A percentile compares a stretch with the other conserved stretches of the same genome.
phyloP scores from a whole-genome alignment of 768 basidiomycete species.

The Plicaturopsis crispa region DNA sequence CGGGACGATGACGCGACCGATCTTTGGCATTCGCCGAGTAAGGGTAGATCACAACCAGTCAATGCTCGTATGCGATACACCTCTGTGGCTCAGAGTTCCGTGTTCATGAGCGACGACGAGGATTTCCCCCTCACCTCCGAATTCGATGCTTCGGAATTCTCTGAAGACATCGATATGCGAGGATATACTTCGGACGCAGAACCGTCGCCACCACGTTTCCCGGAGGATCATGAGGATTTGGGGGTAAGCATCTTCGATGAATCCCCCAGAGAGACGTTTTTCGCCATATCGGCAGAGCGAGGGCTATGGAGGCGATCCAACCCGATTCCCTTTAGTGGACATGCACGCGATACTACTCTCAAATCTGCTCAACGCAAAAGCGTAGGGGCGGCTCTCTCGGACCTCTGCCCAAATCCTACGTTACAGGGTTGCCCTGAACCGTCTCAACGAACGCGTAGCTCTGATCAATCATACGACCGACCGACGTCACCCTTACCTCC shows the following conservation, averaged over 20 bases:
- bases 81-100: slow-evolving; percentile 11
- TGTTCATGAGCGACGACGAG: slow-evolving; percentile 18
- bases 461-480: too few species aligned
- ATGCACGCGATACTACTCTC: slow-evolving; percentile 26
- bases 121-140: slow-evolving; percentile 24
- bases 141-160: slow-evolving; percentile 25
- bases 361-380: slow-evolving; percentile 24
- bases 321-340: slow-evolving; percentile 26
- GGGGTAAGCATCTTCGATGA: slow-evolving; percentile 20
- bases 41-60: too few species aligned
- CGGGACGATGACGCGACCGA: slow-evolving; percentile 19
- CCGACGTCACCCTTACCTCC: too few species aligned
- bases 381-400: too few species aligned
- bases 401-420: too few species aligned
- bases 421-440: too few species aligned
- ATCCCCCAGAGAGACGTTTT: slow-evolving; percentile 39
- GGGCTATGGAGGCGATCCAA: slow-evolving; percentile 52
- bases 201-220: slow-evolving; percentile 17
- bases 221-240: slow-evolving; percentile 16
- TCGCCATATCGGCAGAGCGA: slow-evolving; percentile 49
- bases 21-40: too few species aligned
- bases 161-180: too few species aligned
- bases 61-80: too few species aligned
- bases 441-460: too few species aligned
- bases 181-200: too few species aligned